These are phyloP conservation scores for Puccinia novopanici DNA, from an alignment of 1,284 basidiomycete genomes.

Conservation along the genomic window DNA sequence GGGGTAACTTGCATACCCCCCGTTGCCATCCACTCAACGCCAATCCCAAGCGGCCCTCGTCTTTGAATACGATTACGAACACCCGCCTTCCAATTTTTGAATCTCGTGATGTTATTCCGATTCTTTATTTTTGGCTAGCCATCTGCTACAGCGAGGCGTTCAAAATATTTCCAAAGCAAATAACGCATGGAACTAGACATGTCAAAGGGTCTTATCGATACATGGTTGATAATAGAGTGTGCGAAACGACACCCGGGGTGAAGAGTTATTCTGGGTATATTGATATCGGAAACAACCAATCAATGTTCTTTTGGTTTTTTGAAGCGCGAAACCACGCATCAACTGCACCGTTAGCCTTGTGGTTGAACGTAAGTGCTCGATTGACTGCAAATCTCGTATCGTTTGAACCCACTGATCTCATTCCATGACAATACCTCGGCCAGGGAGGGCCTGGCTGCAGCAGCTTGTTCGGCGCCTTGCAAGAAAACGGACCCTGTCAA, in stretches of 20 bases:
- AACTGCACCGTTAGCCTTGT: slow-evolving; percentile 67
- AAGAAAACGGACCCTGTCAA: slow-evolving; percentile 71
- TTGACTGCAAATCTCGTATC: slow-evolving; percentile 63
- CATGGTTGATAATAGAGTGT: slow-evolving; percentile 66
- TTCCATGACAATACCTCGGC: neutral
- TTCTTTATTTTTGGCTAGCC: slow-evolving; percentile 11
- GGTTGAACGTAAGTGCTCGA: slow-evolving; percentile 61
- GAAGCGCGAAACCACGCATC: slow-evolving; percentile 66
- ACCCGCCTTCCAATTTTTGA: neutral
- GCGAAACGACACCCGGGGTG: slow-evolving; percentile 71
- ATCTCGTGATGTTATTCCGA: slow-evolving; percentile 6
- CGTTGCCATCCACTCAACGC: neutral
- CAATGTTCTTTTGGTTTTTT: slow-evolving; percentile 73
- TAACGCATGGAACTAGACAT: neutral
- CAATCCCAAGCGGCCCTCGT: neutral
- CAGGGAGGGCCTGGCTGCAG: slow-evolving; percentile 65
- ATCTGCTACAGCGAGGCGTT: slow-evolving; percentile 6
- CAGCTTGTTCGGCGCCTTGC: slow-evolving; percentile 70
- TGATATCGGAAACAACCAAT: slow-evolving; percentile 64
- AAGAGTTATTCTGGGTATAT: slow-evolving; percentile 70
- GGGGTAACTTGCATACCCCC: neutral
- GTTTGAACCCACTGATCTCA: slow-evolving; percentile 60
- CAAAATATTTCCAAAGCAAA: slow-evolving; percentile 25
- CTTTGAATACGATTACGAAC: neutral
- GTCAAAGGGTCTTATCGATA: slow-evolving; percentile 41